phyloP scores from a whole-genome alignment of 345 rosid species.

The Populus ilicifolia region DNA sequence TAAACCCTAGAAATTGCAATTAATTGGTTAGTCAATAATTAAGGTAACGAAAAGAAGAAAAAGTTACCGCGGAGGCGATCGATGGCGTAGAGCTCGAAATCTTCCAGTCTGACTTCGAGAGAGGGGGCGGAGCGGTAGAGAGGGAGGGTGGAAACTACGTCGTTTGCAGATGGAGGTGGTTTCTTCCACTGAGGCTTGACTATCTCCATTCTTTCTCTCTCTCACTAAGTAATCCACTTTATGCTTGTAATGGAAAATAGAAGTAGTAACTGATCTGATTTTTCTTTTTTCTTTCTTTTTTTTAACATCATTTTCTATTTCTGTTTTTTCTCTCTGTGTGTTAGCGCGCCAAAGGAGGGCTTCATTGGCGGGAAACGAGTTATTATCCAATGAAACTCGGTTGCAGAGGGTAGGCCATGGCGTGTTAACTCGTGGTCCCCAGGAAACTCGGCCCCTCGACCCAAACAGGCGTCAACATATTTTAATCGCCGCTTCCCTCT shows the following conservation, averaged over 20 bases:
- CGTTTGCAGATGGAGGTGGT: constrained; percentile 10
- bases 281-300: not conserved
- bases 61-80: constrained; percentile 80
- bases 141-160: constrained; percentile 44
- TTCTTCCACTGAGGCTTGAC: constrained; percentile 29
- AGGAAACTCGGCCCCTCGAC: too few species aligned
- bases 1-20: not conserved
- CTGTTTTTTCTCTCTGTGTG: not conserved
- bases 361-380: constrained; percentile 20
- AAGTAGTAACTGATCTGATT: not conserved
- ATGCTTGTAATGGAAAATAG: not conserved
- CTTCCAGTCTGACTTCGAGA: constrained; percentile 83
- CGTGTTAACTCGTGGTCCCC: too few species aligned
- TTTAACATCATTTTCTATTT: too few species aligned
- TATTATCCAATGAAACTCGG: too few species aligned
- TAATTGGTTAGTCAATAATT: too few species aligned
- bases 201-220: constrained; percentile 43
- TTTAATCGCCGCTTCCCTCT: too few species aligned
- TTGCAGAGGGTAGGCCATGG: too few species aligned
- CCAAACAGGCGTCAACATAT: too few species aligned
- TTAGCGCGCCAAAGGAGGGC: constrained; percentile 12
- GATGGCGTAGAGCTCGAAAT: constrained; percentile 85
- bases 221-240: not conserved
- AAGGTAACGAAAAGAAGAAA: not conserved
- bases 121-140: constrained; percentile 74